These are phyloP conservation scores for Crithidia fasciculata DNA, from an alignment of 208 protist genomes.

Conservation along the genomic window DNA sequence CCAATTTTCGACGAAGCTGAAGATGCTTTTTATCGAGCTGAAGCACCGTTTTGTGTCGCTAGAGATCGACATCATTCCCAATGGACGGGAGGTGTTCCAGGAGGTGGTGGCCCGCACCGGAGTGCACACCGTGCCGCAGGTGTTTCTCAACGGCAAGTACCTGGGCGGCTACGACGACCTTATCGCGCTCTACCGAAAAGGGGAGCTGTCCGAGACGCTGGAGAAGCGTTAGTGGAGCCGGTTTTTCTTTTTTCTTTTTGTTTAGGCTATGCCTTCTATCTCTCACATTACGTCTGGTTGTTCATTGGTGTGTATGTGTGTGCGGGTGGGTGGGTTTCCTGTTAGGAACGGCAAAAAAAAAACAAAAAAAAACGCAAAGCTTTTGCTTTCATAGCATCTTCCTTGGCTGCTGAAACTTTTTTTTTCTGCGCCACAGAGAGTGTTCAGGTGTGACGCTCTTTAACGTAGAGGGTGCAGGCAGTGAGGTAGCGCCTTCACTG, in stretches of 20 bases:
- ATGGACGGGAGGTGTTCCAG: slow-evolving; percentile 82
- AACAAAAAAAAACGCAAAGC: not conserved
- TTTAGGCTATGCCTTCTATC: no score
- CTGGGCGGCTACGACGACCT: slow-evolving; percentile 90
- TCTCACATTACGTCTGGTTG: no score
- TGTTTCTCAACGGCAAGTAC: slow-evolving; percentile 84
- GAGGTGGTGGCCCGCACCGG: slow-evolving; percentile 73
- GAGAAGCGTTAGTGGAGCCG: slow-evolving; percentile 42
- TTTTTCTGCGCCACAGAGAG: no score
- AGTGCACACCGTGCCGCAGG: slow-evolving; percentile 85
- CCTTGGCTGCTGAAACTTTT: no score
- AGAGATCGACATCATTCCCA: slow-evolving; percentile 90
- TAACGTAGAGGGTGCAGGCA: no score
- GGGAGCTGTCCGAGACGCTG: slow-evolving; percentile 57
- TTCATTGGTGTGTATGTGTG: no score
- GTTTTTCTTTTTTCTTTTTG: no score
- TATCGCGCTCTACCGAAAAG: slow-evolving; percentile 66
- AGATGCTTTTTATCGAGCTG: slow-evolving; percentile 83
- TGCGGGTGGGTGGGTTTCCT: no score
- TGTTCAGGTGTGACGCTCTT: no score
- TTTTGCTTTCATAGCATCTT: no score
- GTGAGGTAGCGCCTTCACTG: no score
- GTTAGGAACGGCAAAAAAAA: not conserved
- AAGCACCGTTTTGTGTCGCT: slow-evolving; percentile 87
- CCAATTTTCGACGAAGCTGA: slow-evolving; percentile 82